Base-by-base conservation (phyloP, 1,139 yeast genomes). In the Sugiyamaella castrensis region DNA sequence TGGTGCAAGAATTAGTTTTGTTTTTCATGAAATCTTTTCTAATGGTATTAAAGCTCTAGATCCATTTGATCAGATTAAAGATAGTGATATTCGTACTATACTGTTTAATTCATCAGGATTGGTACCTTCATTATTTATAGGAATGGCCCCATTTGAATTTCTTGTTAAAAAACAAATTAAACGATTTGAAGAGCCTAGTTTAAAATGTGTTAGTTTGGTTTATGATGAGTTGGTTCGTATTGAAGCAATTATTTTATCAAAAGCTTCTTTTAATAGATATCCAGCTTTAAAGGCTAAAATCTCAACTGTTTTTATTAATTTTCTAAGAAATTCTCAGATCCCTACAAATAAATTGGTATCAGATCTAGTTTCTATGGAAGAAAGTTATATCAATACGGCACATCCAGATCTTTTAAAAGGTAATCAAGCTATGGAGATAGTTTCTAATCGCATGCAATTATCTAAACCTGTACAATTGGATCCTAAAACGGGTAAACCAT, bases 1-100 rank as follows among this genome's bases (percentile, higher is more conserved):
- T 88, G 98, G 98, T 69, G 99, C 99, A 1, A 87, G 99, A 77
- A 87, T 92, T 58, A 84, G 96, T 30, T 94, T 91, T 75, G 98
- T 92, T 28, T 92, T 92, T 75, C 98, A 92, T 67, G 98, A 92
- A 72, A 86, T 92, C 53, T 92, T 83, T 74, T 84, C 91, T 66
- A 89, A 87, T 66, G 98, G 98, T 70, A 80, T 92, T 53, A 81
- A 82, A 65, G 87, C 98, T 0, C 75, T 92, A 53, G 98, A 94
- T 68, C 99, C 99, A 50, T 94, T 87, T 69, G 98, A 92, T 66
- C 96, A 91, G 69, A 91, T 92, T 63, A 91, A 89, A 72, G 98
- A 92, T 67, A 86, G 87, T 31, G 99, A 92, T 67, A 94, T 94
- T 60, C 82, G 98, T 70, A 92, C 98, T n/a, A 91, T 92, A 48